Conservation (phyloP, 73 alveolate species). For the Paramecium octaurelia region DNA sequence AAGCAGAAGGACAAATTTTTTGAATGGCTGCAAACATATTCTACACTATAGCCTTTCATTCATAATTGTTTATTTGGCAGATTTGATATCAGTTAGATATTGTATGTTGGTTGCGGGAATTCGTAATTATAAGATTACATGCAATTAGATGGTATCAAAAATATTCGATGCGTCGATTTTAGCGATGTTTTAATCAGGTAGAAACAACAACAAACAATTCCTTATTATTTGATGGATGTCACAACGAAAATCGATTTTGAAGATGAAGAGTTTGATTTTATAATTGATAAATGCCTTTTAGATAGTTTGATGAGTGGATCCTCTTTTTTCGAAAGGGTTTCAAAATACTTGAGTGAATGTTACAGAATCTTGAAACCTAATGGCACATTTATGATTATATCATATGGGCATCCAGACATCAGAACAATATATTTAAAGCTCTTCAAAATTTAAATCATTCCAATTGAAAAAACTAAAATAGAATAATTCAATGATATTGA, state of each 20-base stretch:
- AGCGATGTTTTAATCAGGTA: slow-evolving; percentile 18
- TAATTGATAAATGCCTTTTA: slow-evolving; percentile 21
- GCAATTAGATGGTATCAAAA: neutral
- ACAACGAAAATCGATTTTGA: neutral
- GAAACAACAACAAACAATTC: neutral
- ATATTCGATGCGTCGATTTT: slow-evolving; percentile 7
- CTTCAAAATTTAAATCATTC: neutral
- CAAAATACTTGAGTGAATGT: neutral
- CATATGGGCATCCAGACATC: slow-evolving; percentile 41
- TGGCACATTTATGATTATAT: slow-evolving; percentile 3
- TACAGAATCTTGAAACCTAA: neutral
- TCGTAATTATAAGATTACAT: neutral
- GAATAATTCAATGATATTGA: slow-evolving; percentile 16
- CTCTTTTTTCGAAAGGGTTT: neutral
- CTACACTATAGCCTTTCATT: neutral
- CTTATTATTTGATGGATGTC: neutral
- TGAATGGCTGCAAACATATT: slow-evolving; percentile 24
- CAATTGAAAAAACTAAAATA: neutral
- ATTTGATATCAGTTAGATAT: neutral
- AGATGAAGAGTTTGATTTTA: slow-evolving; percentile 5
- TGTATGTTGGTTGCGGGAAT: slow-evolving; percentile 33
- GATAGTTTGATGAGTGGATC: neutral
- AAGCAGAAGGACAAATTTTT: neutral
- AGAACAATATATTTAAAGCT: slow-evolving; percentile 15
- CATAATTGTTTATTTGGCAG: neutral